Evolutionary conservation across 306 rosid genomes (phyloP).

Genomic region (Prunus mume): DNA sequence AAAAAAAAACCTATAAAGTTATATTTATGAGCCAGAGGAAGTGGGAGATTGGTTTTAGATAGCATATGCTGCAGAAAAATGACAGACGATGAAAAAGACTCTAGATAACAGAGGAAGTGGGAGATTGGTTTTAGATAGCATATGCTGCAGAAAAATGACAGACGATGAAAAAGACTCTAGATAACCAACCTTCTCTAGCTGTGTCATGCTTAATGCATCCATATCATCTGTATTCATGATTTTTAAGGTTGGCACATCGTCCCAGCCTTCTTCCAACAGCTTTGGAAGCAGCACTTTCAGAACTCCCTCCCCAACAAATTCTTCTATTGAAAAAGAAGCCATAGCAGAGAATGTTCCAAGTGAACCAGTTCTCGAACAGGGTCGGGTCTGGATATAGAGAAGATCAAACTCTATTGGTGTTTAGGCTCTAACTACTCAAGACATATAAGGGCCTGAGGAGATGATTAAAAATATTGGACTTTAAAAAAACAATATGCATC

Average conservation of each 20-base stretch:
- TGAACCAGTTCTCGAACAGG: conserved; percentile 1
- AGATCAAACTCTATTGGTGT: conserved; percentile 9
- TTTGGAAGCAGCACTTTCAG: conserved; percentile 62
- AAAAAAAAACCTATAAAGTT: neutral
- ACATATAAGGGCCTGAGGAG: conserved; percentile 9
- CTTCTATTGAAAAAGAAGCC: conserved; percentile 87
- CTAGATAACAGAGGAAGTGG: neutral
- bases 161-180: conserved; percentile 1
- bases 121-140: neutral
- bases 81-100: conserved; percentile 5
- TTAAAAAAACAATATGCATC: neutral
- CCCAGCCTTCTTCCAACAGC: conserved; percentile 88
- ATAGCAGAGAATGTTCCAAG: conserved; percentile 29
- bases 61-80: neutral
- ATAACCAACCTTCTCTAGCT: conserved; percentile 56
- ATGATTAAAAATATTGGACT: conserved; percentile 1
- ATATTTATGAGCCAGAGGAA: too few species aligned
- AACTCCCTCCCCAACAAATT: conserved; percentile 72
- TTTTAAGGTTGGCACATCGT: conserved; percentile 88
- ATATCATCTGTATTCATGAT: conserved; percentile 73
- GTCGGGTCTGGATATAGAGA: conserved; percentile 5
- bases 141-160: neutral
- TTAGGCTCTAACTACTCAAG: neutral
- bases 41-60: neutral
- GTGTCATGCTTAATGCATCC: conserved; percentile 74